Base-by-base conservation (phyloP, 2,329 filamentous ascomycete genomes). In the Huntiella savannae region DNA sequence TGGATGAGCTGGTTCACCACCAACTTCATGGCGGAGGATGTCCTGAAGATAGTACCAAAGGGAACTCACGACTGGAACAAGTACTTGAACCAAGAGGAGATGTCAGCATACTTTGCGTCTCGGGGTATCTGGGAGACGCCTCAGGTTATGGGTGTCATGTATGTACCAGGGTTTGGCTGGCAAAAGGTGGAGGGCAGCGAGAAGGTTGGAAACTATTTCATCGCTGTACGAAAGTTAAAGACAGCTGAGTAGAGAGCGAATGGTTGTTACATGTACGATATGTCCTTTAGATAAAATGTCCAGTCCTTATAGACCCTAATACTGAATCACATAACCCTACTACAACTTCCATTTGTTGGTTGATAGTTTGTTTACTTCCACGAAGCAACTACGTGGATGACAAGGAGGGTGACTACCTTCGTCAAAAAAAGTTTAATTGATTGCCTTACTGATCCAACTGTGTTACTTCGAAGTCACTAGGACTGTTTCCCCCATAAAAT, bases 1-100 rank as follows among this genome's bases (percentile, higher is more conserved):
- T 82, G 83, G 71, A 76, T 76, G 51, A 91, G 83, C 54, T 98
- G 85, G 79, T 62, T 95, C 40, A 86, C 88, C 10, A 98, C 92
- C 2, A 94, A 94, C 56, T 65, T 96, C 17, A 70, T 94, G 52
- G 91, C 91, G 0, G 91, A 98, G 64, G 83, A 91, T 63, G 59
- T 95, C 49, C 55, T 93, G 58, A 70, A 82, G 4, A 84, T 96
- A 51, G 91, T 98, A 48, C 91, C 91, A 7, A 75, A 73, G 52
- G 91, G 91, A 1, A 98, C 91, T 40, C 91, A 98, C 63, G 86
- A 95, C 60, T 98, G 91, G 91, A 70, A 70, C 52, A 93, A 96
- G 65, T 98, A 96, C 63, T 79, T 98, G 53, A 91, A 95, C 58
- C 82, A 83, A 52, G 67, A 73, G 11, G 88, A 96, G 68, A 60